These are phyloP conservation scores for Allium sativum DNA, from an alignment of 106 monocot species.

Conservation along the genomic window DNA sequence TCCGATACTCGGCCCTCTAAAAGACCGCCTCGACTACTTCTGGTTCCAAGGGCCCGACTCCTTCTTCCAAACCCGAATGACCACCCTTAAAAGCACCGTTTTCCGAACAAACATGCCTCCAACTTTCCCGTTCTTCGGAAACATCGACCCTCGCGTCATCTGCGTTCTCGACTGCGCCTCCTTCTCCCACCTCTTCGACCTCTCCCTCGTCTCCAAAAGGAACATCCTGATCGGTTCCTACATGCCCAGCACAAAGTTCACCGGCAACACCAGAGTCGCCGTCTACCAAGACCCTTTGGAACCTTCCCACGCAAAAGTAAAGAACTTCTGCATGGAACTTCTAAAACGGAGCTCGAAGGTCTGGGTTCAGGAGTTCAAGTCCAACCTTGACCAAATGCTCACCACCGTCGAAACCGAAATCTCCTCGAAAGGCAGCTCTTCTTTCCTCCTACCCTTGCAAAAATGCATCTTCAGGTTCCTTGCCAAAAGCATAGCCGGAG, in stretches of 20 bases:
- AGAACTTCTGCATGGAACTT: slow-evolving; percentile 51
- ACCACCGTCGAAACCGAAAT: slow-evolving; percentile 24
- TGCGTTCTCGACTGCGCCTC: too few relatives aligned
- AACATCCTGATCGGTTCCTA: slow-evolving; percentile 51
- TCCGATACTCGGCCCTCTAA: slow-evolving; percentile 46
- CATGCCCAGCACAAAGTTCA: slow-evolving; percentile 50
- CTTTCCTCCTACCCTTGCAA: slow-evolving; percentile 35
- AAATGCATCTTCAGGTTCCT: slow-evolving; percentile 61
- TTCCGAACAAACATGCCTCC: too few relatives aligned
- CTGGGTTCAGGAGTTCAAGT: slow-evolving; percentile 40
- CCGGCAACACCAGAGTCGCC: slow-evolving; percentile 47
- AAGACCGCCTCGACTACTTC: slow-evolving; percentile 22
- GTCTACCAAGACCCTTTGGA: slow-evolving; percentile 59
- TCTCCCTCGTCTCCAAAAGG: slow-evolving; percentile 41
- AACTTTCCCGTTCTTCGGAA: too few relatives aligned
- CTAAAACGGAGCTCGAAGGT: slow-evolving; percentile 28
- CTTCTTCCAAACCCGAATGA: too few relatives aligned
- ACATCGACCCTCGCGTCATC: too few relatives aligned
- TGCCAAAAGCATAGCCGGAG: slow-evolving; percentile 35
- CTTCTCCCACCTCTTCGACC: slow-evolving; percentile 82
- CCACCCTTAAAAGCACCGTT: too few relatives aligned
- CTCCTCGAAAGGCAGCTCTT: slow-evolving; percentile 6
- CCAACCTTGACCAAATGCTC: slow-evolving; percentile 20
- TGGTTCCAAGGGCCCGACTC: too few relatives aligned
- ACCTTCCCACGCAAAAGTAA: slow-evolving; percentile 25